phyloP scores from a whole-genome alignment of 2,329 filamentous ascomycete species.

The Exophiala bonariae region DNA sequence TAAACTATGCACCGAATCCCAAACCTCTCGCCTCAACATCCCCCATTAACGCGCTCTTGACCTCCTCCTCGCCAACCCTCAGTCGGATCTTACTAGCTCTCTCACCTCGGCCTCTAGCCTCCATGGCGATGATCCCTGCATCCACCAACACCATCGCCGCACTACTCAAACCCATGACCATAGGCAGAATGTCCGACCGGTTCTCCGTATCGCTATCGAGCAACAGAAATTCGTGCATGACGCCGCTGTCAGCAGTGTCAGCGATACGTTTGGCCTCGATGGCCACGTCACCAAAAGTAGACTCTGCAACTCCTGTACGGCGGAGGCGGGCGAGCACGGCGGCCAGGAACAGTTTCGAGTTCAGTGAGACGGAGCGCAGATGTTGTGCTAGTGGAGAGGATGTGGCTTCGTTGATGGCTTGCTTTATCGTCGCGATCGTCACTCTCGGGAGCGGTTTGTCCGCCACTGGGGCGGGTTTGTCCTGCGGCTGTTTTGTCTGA shows the following conservation, averaged over 20 bases:
- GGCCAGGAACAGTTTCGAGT: conserved; percentile 81
- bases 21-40: conserved; percentile 83
- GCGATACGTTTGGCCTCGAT: conserved; percentile 77
- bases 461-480: conserved; percentile 7
- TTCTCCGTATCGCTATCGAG: conserved; percentile 32
- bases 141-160: conserved; percentile 83
- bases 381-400: conserved; percentile 89
- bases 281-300: conserved; percentile 82
- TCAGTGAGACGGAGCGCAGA: conserved; percentile 76
- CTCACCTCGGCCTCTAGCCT: conserved; percentile 73
- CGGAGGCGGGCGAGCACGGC: conserved; percentile 77
- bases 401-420: conserved; percentile 92
- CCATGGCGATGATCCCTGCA: conserved; percentile 82
- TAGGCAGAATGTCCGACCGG: conserved; percentile 33
- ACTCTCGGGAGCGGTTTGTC: conserved; percentile 58
- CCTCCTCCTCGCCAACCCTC: conserved; percentile 85
- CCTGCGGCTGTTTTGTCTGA: conserved; percentile 23
- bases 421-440: conserved; percentile 89
- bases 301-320: conserved; percentile 82
- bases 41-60: conserved; percentile 82
- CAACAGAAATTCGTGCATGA: conserved; percentile 63
- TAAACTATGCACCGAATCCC: conserved; percentile 53
- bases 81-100: conserved; percentile 84
- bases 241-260: conserved; percentile 54
- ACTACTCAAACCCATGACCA: conserved; percentile 62